Evolutionary conservation across 1,139 yeast genomes (phyloP), one percentile per base, ranked within the genome.

Genomic region (Wickerhamomyces sp.): DNA sequence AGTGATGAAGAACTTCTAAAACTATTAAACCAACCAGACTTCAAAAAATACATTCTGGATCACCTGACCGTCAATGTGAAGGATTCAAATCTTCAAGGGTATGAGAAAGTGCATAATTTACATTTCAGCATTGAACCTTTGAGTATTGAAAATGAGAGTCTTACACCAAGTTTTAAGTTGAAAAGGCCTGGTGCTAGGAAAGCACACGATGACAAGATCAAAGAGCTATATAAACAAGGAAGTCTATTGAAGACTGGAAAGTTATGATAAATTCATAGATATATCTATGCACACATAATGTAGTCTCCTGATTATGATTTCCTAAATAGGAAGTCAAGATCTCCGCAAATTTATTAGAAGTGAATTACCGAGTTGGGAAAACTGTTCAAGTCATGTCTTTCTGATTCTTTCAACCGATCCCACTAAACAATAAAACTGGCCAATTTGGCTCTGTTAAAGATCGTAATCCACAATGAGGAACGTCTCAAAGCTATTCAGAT

Each of bases 161-260:
- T 82, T 46, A 82, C 89, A 6, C 88, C 88, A 36, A 81, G 88
- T 3, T 65, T 80, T 64, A 82, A 82, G 64, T 69, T 81, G 52
- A 80, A 78, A 65, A 69, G 89, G 56, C 75, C 78, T 11, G 65
- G 72, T 41, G 82, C 84, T n/a, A 67, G 69, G 41, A 72, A 71
- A 57, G 67, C 65, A 48, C 81, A 76, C 58, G 61, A 62, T 37
- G 60, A 61, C 2, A 67, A 64, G 15, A 68, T 81, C 49, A 70
- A 68, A 9, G 56, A 54, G 27, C 67, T 82, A 67, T 82, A 82
- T 58, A 66, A 65, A 14, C 85, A 81, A 56, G 88, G 76, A 5
- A 58, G 64, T 13, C 44, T 63, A 39, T 44, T 55, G 34, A 37
- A 39, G 32, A 34, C 14, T 10, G 31, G 31, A 11, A 29, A 29